Base-by-base conservation (phyloP, 495 filamentous ascomycete species). In the Penicillium ochrochloron region DNA sequence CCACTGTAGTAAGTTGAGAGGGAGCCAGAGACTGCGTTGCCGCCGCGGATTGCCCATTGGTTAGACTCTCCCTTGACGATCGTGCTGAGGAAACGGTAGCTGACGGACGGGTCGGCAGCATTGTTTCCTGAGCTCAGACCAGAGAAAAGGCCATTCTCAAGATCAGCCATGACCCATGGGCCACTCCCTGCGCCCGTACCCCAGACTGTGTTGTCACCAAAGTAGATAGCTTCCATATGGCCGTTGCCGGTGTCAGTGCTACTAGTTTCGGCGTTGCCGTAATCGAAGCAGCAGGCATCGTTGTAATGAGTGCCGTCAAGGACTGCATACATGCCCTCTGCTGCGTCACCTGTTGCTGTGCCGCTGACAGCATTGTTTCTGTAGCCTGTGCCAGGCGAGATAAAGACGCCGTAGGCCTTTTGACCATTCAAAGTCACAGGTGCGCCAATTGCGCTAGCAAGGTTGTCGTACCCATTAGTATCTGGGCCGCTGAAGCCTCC, bases 221-320 rank as follows among this genome's bases (percentile, higher is more conserved):
- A 87, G 77, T 88, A 88, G 71, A 88, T 82, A 41, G 85, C 83
- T 71, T 88, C 85, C 85, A 88, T 86, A 64, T 87, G 84, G 61
- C 82, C 84, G 61, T 79, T 78, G 48, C 85, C 85, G 2, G 84
- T 86, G 64, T 87, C 85, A 10, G 31, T 70, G 62, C 72, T 82
- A 68, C 68, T 85, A 27, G 75, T 80, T 73, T 88, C 85, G 46
- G 85, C 85, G 52, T 88, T 88, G 57, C 85, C 85, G 56, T 88
- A 88, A 72, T 88, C 85, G 65, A 85, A 88, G 76, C 85, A 88
- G 78, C 85, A 88, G 31, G 35, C 78, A 37, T 61, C 76, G 58
- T 87, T 87, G 74, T 84, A 87, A 64, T 87, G 83, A 8, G 84
- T 86, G 2, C 84, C 85, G 53, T 88, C 85, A 23, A 88, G 74